Evolutionary conservation across 2,329 filamentous ascomycete genomes (phyloP).

Genomic region (Conoideocrella luteorostrata): DNA sequence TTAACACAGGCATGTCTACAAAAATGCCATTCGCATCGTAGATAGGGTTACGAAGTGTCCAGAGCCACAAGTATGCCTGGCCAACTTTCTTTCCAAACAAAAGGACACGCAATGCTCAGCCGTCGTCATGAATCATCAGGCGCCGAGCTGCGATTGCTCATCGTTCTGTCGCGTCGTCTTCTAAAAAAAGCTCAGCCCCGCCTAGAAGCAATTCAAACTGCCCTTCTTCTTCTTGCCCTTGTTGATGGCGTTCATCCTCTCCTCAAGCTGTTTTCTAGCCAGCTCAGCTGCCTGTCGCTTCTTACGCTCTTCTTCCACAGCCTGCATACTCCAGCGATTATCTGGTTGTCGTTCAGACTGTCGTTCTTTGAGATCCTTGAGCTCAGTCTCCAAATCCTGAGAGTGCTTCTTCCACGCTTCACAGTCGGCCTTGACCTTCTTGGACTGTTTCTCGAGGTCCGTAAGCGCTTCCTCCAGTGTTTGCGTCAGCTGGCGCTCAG

Average conservation of each 20-base stretch:
- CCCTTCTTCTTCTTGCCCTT: constrained; percentile 92
- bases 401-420: constrained; percentile 89
- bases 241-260: constrained; percentile 87
- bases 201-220: constrained; percentile 92
- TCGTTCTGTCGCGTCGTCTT: constrained; percentile 6
- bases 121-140: too few relatives aligned
- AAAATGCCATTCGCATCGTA: neutral
- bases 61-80: too few relatives aligned
- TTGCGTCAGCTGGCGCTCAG: constrained; percentile 92
- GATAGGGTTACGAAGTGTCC: too few relatives aligned
- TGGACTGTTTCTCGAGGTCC: constrained; percentile 85
- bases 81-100: too few relatives aligned
- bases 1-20: too few relatives aligned
- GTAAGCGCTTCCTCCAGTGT: constrained; percentile 94
- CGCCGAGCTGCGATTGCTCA: neutral
- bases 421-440: constrained; percentile 84
- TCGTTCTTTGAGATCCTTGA: constrained; percentile 55
- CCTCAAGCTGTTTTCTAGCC: constrained; percentile 82
- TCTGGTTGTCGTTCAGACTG: constrained; percentile 44
- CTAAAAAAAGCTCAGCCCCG: constrained; percentile 14
- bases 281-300: constrained; percentile 86
- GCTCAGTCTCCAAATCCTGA: constrained; percentile 64
- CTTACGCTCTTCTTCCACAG: constrained; percentile 93
- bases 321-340: constrained; percentile 67
- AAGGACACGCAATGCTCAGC: too few relatives aligned